phyloP scores from a whole-genome alignment of 768 basidiomycete genomes.

The Amanita pallidorosea region DNA sequence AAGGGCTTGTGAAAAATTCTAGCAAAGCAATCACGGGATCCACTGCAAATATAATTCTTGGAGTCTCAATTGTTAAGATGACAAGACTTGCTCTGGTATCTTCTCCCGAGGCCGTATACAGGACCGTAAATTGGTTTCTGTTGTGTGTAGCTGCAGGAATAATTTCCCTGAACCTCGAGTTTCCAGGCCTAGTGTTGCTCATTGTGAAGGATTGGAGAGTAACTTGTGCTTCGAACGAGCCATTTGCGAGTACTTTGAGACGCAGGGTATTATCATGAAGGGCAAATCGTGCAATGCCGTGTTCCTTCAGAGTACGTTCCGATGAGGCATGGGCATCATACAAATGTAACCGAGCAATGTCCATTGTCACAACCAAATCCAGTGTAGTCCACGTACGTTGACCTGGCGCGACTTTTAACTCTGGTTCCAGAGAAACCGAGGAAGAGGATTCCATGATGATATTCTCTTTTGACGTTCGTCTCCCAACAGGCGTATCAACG shows the following conservation, averaged over 20 bases:
- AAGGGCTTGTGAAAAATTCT: conserved; percentile 67
- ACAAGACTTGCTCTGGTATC: conserved; percentile 48
- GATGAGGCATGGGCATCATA: conserved; percentile 60
- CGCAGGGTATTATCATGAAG: conserved; percentile 71
- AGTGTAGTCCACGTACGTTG: conserved; percentile 42
- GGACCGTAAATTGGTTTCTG: conserved; percentile 87
- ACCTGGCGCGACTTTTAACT: conserved; percentile 29
- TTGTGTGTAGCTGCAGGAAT: conserved; percentile 86
- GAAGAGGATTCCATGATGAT: not conserved
- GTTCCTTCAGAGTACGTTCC: conserved; percentile 50
- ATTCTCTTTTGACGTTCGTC: not conserved
- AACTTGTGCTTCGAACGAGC: conserved; percentile 80
- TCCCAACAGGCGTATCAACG: conserved; percentile 1
- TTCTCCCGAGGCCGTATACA: conserved; percentile 72
- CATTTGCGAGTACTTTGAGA: conserved; percentile 73
- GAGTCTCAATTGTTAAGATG: conserved; percentile 85
- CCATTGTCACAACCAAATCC: conserved; percentile 64
- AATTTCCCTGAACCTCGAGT: conserved; percentile 85
- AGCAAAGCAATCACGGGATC: conserved; percentile 87
- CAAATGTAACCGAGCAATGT: conserved; percentile 72
- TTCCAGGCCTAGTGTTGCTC: conserved; percentile 75
- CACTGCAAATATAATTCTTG: conserved; percentile 83
- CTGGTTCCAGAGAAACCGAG: conserved; percentile 44
- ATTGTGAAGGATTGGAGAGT: conserved; percentile 87
- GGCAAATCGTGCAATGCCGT: conserved; percentile 80